phyloP scores from a whole-genome alignment of 768 basidiomycete species.

The Mycena sanguinolenta region DNA sequence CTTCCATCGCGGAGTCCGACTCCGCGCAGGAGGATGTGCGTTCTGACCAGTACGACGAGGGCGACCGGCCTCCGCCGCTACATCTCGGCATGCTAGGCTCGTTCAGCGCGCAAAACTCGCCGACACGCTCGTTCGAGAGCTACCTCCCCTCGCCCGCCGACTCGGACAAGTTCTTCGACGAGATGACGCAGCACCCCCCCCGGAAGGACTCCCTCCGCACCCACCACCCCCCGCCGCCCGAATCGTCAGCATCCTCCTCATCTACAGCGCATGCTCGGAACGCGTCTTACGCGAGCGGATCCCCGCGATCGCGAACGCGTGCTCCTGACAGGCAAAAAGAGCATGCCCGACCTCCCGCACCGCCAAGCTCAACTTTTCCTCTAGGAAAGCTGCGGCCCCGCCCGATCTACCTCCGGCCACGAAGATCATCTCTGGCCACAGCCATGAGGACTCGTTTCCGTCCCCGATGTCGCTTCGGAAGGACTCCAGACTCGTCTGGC shows the following conservation, averaged over 20 bases:
- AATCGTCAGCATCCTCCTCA: background rate
- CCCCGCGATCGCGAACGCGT: constrained; percentile 50
- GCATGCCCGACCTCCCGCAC: constrained; percentile 87
- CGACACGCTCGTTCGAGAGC: constrained; percentile 65
- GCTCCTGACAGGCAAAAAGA: constrained; percentile 74
- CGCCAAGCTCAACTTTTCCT: constrained; percentile 55
- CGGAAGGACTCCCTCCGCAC: constrained; percentile 33
- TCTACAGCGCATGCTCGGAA: constrained; percentile 57
- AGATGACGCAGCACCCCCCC: constrained; percentile 42
- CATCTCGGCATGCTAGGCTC: constrained; percentile 60
- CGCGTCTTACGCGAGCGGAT: constrained; percentile 62
- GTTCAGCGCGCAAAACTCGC: constrained; percentile 56
- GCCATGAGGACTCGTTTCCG: constrained; percentile 52
- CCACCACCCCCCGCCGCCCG: constrained; percentile 37
- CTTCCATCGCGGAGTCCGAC: constrained; percentile 56
- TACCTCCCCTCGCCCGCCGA: constrained; percentile 72
- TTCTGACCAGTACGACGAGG: constrained; percentile 41
- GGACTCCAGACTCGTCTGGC: constrained; percentile 60
- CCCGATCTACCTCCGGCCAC: constrained; percentile 41
- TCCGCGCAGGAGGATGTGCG: constrained; percentile 47
- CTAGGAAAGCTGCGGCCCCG: constrained; percentile 37
- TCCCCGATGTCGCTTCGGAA: constrained; percentile 58
- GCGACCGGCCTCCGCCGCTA: constrained; percentile 62
- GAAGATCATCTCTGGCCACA: constrained; percentile 36
- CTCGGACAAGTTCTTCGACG: constrained; percentile 64